These are phyloP conservation scores for Trichoderma asperellum DNA, from an alignment of 2,329 filamentous ascomycete genomes.

Conservation along the genomic window DNA sequence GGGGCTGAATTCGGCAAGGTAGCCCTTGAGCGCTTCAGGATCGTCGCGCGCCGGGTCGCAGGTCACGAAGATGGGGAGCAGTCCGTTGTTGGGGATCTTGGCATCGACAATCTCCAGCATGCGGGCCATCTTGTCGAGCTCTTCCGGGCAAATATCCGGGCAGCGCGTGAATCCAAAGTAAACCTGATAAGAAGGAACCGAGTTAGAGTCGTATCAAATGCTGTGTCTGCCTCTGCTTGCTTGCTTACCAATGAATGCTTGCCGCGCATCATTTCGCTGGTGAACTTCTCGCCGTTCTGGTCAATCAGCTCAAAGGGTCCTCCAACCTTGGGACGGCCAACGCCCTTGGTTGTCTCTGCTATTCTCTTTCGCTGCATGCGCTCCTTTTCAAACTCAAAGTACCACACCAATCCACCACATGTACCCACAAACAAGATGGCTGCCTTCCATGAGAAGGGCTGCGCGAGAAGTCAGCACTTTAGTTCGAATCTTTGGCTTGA, in stretches of 20 bases:
- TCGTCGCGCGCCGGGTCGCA: slow-evolving; percentile 94
- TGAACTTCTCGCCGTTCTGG: slow-evolving; percentile 77
- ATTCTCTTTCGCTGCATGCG: slow-evolving; percentile 87
- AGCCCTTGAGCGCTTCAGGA: slow-evolving; percentile 80
- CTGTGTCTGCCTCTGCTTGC: not conserved
- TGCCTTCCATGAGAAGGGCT: slow-evolving; percentile 94
- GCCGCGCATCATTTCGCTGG: slow-evolving; percentile 80
- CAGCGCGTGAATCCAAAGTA: slow-evolving; percentile 99
- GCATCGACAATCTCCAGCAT: slow-evolving; percentile 78
- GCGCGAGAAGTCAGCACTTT: slow-evolving; percentile 17
- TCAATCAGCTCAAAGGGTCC: slow-evolving; percentile 83
- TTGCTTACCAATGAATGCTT: slow-evolving; percentile 74
- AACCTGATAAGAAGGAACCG: slow-evolving; percentile 57
- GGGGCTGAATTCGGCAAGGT: slow-evolving; percentile 88
- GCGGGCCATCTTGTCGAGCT: slow-evolving; percentile 98
- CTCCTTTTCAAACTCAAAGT: slow-evolving; percentile 92
- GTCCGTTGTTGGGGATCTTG: slow-evolving; percentile 50
- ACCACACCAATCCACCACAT: slow-evolving; percentile 77
- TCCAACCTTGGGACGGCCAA: slow-evolving; percentile 91
- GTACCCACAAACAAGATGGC: slow-evolving; percentile 82
- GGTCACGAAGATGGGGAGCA: slow-evolving; percentile 88
- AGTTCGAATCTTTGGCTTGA: not conserved
- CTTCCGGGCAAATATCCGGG: slow-evolving; percentile 97
- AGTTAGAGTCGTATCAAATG: slow-evolving; percentile 26
- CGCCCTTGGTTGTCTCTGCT: slow-evolving; percentile 89